Evolutionary conservation across 345 rosid species (phyloP), one percentile per base, ranked within the genome.

Genomic region (Citropsis articulata): DNA sequence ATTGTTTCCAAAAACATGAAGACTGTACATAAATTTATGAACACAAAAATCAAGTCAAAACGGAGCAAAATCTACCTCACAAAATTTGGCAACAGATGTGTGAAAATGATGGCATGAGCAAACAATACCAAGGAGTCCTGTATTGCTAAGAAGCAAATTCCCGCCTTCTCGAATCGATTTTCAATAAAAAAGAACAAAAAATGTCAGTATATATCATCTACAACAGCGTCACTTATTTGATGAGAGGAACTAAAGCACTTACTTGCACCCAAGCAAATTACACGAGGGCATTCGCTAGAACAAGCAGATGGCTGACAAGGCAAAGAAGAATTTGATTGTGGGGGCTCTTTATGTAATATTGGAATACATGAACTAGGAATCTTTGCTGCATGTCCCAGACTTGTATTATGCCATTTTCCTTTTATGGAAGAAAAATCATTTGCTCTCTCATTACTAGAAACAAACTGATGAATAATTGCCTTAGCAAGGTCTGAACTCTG

Each of bases 61-160:
- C 48, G 35, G 76, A 40, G 66, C 25, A 74, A 45, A 81, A 82
- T 50, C 71, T 86, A 89, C 92, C 90, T 89, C 84, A 56, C 88
- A 87, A 81, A 89, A 89, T 65, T 77, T 83, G 9, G 90, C 82
- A 60, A 86, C 86, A 48, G 92, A 89, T 81, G 84, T 84, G 77
- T 86, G 88, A 73, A 73, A 85, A 55, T 65, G 78, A 67, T 89
- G 92, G 78, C 90, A 89, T 4, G 88, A 78, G 77, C 90, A 89
- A n/a, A 87, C 76, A 73, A 87, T 77, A 42, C 85, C 87, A 42
- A 84, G 66, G 36, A 87, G 81, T 74, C 92, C 90, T 2, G 80
- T 86, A 72, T 83, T 80, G 84, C 90, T 84, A 21, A 89, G 88
- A 70, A 89, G 89, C n/a, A 89, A 81, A 79, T 83, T 78, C 22